Conservation (phyloP, 768 basidiomycete genomes). For the Lactarius quietus region DNA sequence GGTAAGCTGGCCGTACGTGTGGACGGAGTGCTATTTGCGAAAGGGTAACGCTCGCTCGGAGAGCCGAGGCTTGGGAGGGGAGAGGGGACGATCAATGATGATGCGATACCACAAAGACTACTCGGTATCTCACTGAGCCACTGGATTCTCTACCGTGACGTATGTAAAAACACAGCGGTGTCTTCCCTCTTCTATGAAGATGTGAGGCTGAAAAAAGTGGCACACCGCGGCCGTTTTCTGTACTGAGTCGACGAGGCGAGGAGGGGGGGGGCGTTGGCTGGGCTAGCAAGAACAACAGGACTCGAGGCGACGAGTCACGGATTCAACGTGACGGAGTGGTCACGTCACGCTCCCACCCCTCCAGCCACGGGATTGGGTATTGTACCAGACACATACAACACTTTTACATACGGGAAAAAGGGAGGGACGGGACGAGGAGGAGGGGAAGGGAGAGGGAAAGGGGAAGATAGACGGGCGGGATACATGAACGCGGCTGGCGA, state of each 20-base stretch:
- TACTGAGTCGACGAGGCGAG: constrained; percentile 12
- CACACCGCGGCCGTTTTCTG: background rate
- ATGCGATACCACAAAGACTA: constrained; percentile 23
- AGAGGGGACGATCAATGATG: constrained; percentile 28
- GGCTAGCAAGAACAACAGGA: constrained; percentile 22
- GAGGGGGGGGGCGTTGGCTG: constrained; percentile 13
- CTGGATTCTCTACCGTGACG: background rate
- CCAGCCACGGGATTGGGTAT: constrained; percentile 16
- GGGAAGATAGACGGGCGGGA: constrained; percentile 26
- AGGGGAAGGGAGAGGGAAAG: constrained; percentile 24
- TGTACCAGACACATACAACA: constrained; percentile 17
- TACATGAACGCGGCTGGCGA: constrained; percentile 28
- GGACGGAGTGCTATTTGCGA: constrained; percentile 20
- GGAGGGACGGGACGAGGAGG: constrained; percentile 23
- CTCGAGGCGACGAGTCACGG: constrained; percentile 22
- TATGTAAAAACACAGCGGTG: constrained; percentile 13
- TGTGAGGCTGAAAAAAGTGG: background rate
- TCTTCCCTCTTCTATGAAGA: constrained; percentile 5
- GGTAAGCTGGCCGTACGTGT: constrained; percentile 20
- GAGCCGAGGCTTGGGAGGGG: constrained; percentile 26
- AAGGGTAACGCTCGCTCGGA: constrained; percentile 23
- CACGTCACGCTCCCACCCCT: constrained; percentile 26
- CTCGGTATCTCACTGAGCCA: constrained; percentile 20
- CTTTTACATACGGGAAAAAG: constrained; percentile 25
- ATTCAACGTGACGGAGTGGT: constrained; percentile 22